Evolutionary conservation across 75 land plant species (phyloP).

Genomic region (Picea glauca): DNA sequence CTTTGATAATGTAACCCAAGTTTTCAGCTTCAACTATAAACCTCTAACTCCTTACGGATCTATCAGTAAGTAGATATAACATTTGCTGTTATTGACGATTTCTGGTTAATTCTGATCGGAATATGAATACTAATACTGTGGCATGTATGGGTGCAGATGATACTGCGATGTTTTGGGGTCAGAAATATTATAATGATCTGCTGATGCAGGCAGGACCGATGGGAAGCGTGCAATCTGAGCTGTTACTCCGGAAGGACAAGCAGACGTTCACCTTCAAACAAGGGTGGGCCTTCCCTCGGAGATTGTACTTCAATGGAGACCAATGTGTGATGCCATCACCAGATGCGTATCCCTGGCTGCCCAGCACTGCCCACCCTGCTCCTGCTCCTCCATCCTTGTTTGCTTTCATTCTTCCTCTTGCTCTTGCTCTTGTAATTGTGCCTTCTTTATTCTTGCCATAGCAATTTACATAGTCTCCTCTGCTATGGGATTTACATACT

Average conservation of each 20-base stretch:
- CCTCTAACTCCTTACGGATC: constrained; percentile 46
- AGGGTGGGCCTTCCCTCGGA: constrained; percentile 73
- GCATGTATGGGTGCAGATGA: constrained; percentile 39
- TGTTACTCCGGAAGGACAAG: constrained; percentile 52
- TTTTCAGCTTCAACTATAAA: constrained; percentile 72
- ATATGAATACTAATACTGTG: neutral
- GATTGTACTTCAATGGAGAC: constrained; percentile 72
- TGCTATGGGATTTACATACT: too few species aligned
- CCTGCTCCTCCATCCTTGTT: too few species aligned
- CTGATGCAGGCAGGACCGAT: constrained; percentile 57
- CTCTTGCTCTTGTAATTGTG: too few species aligned
- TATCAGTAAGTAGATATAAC: constrained; percentile 43
- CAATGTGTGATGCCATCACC: constrained; percentile 62
- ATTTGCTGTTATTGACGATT: neutral
- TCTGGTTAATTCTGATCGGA: neutral
- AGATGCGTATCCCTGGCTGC: constrained; percentile 49
- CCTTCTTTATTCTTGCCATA: too few species aligned
- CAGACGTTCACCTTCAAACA: constrained; percentile 44
- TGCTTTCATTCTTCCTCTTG: too few species aligned
- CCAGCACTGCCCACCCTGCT: constrained; percentile 20
- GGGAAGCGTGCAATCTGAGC: constrained; percentile 73
- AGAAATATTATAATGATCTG: constrained; percentile 69
- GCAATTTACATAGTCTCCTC: too few species aligned
- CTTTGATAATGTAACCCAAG: constrained; percentile 52
- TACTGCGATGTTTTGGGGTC: constrained; percentile 68